phyloP scores from a whole-genome alignment of 139 green algal genomes.

The Zygnema cylindricum region DNA sequence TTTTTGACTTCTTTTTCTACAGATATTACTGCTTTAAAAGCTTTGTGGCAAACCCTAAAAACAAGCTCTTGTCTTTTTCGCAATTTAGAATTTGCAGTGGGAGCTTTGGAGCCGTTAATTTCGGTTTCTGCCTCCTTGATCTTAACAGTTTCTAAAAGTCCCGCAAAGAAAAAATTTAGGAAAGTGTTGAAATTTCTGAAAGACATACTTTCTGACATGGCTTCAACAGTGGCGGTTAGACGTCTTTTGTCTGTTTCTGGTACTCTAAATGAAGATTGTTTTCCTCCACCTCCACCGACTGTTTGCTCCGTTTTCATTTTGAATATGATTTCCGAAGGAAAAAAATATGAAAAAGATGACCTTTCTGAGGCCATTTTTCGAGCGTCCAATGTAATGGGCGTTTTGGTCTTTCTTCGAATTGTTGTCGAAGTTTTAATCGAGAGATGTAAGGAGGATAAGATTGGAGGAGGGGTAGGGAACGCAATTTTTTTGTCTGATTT shows the following conservation, averaged over 20 bases:
- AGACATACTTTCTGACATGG: background rate
- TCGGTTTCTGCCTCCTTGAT: background rate
- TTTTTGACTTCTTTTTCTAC: background rate
- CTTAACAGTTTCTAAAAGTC: background rate
- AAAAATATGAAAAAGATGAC: too few species aligned
- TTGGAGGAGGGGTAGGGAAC: background rate
- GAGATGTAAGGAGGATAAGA: background rate
- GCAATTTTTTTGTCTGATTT: background rate
- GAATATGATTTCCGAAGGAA: background rate
- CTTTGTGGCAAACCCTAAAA: background rate
- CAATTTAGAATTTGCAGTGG: background rate
- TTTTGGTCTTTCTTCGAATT: background rate
- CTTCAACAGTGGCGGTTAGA: background rate
- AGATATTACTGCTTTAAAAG: background rate
- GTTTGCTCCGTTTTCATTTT: background rate
- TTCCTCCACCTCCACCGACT: background rate
- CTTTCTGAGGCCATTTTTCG: background rate
- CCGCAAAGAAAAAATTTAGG: background rate
- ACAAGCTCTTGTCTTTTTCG: background rate
- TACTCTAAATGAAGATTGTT: background rate
- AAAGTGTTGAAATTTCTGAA: background rate
- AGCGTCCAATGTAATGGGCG: background rate
- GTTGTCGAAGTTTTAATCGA: background rate
- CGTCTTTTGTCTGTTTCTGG: background rate
- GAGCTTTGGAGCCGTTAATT: background rate